Base-by-base conservation (phyloP, 129 eudicot genomes). In the Dittrichia graveolens region DNA sequence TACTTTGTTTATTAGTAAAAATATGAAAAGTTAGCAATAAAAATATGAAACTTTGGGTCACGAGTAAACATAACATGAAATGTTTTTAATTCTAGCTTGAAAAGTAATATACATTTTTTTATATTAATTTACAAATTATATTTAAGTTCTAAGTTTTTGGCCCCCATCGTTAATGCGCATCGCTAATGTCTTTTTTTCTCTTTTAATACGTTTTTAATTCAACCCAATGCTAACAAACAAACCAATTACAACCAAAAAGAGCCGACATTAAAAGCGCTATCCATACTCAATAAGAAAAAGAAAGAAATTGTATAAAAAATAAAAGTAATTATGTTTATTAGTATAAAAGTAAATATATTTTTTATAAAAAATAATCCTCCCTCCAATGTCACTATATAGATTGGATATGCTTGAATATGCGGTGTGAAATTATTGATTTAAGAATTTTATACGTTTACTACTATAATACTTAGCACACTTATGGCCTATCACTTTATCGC, bases 371-470 rank as follows among this genome's bases (percentile, higher is more conserved):
- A n/a, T n/a, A n/a, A 24, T 24, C 1, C 60, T 46, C 1, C 13
- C 56, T 13, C 3, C 12, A 4, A n/a, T 52, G 24, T 4, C 57
- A 3, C 0, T 13, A 5, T 52, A 35, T 39, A 39, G 39, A 0
- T 16, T 43, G 69, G 37, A 64, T 41, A 64, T 40, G 46, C 45
- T 37, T 60, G 65, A 60, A 60, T 60, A 60, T 61, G 49, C 47
- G 6, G 7, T 39, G 38, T 2, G 34, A 24, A 2, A 24, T 24
- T 0, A 24, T 24, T 24, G 31, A 7, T 40, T 11, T 37, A 40
- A 14, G 2, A 14, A 14, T 15, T 15, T 3, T 0, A 24, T 24
- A 24, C 31, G 31, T 24, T 24, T 24, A 24, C 31, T n/a, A n/a
- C n/a, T n/a, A n/a, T n/a, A n/a, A n/a, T n/a, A n/a, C n/a, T n/a